These are phyloP conservation scores for Raphidocelis subcapitata DNA, from an alignment of 139 green algal species.

Conservation along the genomic window DNA sequence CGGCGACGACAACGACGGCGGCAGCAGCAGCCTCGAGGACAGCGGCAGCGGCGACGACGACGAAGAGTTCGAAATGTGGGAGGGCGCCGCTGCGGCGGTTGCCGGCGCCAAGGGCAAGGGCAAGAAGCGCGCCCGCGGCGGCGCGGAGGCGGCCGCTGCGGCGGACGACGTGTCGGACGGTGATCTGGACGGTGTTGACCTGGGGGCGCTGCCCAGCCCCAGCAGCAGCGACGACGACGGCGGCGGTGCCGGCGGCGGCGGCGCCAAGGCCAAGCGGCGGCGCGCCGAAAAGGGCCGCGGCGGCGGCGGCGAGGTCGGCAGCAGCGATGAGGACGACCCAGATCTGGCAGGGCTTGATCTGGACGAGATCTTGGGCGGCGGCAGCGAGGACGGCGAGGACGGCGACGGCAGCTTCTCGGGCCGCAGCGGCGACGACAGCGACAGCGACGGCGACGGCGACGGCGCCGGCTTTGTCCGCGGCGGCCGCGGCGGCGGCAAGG, in stretches of 20 bases:
- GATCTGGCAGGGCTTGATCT: too few species aligned
- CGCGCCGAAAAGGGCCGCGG: too few species aligned
- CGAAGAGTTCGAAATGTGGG: slow-evolving; percentile 3
- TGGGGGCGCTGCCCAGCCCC: slow-evolving; percentile 27
- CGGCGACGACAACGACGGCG: neutral
- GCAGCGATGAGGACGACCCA: too few species aligned
- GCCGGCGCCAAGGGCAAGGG: slow-evolving; percentile 5
- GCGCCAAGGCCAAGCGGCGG: slow-evolving; percentile 5
- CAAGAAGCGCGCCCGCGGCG: neutral
- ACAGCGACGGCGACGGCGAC: too few species aligned
- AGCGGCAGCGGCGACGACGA: neutral
- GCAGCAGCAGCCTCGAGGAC: neutral
- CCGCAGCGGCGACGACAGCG: too few species aligned
- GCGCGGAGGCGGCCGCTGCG: neutral
- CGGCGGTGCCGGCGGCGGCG: neutral
- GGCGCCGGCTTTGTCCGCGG: too few species aligned
- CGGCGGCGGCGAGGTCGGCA: too few species aligned
- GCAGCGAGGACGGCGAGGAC: too few species aligned
- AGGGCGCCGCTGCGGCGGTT: neutral
- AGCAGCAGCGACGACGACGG: slow-evolving; percentile 21
- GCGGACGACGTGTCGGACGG: neutral
- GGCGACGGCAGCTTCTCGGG: too few species aligned
- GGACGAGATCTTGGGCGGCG: too few species aligned
- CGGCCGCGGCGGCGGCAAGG: too few species aligned
- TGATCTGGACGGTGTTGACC: slow-evolving; percentile 20